These are phyloP conservation scores for Saccharomyces uvarum DNA, from an alignment of 1,139 yeast species.

Conservation along the genomic window DNA sequence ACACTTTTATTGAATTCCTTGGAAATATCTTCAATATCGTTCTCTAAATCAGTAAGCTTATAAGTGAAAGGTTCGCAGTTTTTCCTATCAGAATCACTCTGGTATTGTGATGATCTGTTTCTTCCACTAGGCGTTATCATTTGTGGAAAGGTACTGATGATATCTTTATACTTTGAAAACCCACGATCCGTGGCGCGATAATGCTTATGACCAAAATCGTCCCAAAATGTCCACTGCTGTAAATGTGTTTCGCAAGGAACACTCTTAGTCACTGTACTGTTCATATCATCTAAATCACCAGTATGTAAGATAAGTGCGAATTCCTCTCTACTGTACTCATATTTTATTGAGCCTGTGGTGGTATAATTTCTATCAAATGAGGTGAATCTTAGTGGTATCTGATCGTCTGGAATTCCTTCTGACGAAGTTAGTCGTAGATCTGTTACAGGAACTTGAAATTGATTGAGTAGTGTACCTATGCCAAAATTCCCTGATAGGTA, in stretches of 20 bases:
- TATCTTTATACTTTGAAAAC: background rate
- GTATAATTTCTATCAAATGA: slow-evolving; percentile 12
- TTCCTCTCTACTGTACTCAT: background rate
- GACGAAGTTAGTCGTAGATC: slow-evolving; percentile 10
- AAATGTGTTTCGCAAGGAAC: background rate
- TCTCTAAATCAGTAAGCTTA: background rate
- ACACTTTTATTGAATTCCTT: background rate
- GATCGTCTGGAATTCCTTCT: slow-evolving; percentile 1
- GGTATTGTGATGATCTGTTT: background rate
- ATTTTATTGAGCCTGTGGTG: background rate
- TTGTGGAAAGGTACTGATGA: background rate
- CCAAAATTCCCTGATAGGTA: slow-evolving; percentile 19
- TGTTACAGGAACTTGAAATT: slow-evolving; percentile 22
- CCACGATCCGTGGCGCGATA: background rate
- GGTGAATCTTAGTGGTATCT: slow-evolving; percentile 13
- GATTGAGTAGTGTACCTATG: slow-evolving; percentile 22
- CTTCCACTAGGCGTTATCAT: background rate
- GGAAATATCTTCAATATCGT: background rate
- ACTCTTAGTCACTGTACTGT: background rate
- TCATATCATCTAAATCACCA: background rate
- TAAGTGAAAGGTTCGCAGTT: background rate
- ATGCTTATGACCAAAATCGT: background rate
- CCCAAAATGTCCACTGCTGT: background rate
- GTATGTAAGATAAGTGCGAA: background rate
- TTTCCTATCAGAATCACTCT: background rate